phyloP scores from a whole-genome alignment of 208 protist species.

The Trypanosoma theileri region DNA sequence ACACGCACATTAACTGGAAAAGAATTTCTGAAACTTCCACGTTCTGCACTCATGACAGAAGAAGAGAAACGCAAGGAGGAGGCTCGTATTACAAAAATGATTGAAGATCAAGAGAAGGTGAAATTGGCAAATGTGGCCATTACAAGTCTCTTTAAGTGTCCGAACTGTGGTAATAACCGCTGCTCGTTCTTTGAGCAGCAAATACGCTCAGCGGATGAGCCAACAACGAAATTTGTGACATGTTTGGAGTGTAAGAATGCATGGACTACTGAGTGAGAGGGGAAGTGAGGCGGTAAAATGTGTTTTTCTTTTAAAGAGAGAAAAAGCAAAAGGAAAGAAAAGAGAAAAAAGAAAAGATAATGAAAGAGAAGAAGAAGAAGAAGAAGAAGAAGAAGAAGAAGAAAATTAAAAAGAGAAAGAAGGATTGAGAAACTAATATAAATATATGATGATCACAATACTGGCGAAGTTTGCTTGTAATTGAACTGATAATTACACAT shows the following conservation, averaged over 20 bases:
- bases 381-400: constrained; percentile 3
- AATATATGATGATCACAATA: too few relatives aligned
- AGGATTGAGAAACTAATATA: too few relatives aligned
- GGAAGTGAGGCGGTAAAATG: constrained; percentile 6
- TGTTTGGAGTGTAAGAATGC: constrained; percentile 90
- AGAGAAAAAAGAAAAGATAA: constrained; percentile 7
- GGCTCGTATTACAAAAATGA: constrained; percentile 77
- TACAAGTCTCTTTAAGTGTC: constrained; percentile 76
- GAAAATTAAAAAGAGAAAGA: background rate
- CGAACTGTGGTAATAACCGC: constrained; percentile 71
- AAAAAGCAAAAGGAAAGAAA: background rate
- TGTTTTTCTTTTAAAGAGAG: too few relatives aligned
- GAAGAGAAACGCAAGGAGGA: constrained; percentile 87
- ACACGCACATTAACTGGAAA: constrained; percentile 82
- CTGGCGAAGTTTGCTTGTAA: too few relatives aligned
- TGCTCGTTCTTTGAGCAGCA: constrained; percentile 95
- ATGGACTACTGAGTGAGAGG: constrained; percentile 80
- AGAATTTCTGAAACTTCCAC: constrained; percentile 88
- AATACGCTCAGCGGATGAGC: constrained; percentile 96
- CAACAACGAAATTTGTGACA: constrained; percentile 96
- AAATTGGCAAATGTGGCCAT: constrained; percentile 44
- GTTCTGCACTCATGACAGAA: constrained; percentile 94
- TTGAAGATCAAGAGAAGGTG: constrained; percentile 85
- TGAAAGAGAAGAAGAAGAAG: background rate
- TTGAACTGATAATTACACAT: background rate